phyloP scores from a whole-genome alignment of 257 asterid species.

The Jasminum sambac region DNA sequence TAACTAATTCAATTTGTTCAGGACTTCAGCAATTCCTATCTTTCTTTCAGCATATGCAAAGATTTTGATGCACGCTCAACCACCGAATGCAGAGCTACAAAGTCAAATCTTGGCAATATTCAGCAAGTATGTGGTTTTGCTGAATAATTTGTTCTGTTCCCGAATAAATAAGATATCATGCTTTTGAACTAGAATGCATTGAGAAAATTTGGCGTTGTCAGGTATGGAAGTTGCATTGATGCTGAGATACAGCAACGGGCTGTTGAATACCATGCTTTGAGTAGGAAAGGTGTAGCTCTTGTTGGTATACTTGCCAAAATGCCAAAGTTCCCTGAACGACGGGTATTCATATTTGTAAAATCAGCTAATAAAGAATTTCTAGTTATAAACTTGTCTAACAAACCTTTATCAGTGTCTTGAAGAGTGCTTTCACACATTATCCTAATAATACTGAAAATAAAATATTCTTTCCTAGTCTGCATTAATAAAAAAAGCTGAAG shows the following conservation, averaged over 20 bases:
- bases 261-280: conserved; percentile 79
- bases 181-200: conserved; percentile 22
- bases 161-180: conserved; percentile 17
- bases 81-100: conserved; percentile 78
- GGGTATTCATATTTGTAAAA: conserved; percentile 45
- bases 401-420: conserved; percentile 14
- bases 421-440: conserved; percentile 10
- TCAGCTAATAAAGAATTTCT: conserved; percentile 12
- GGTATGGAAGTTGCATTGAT: conserved; percentile 91
- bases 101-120: conserved; percentile 79
- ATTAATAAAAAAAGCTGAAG: conserved; percentile 78
- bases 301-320: conserved; percentile 89
- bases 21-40: conserved; percentile 83
- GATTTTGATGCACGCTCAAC: conserved; percentile 90
- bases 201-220: conserved; percentile 27
- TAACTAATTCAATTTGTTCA: conserved; percentile 38
- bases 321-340: conserved; percentile 96
- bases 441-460: conserved; percentile 15
- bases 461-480: conserved; percentile 59
- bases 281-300: conserved; percentile 82
- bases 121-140: conserved; percentile 51
- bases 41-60: conserved; percentile 88
- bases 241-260: conserved; percentile 95
- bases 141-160: conserved; percentile 2
- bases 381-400: conserved; percentile 17